Evolutionary conservation across 2,329 filamentous ascomycete species (phyloP).

Genomic region (Alternaria arborescens): DNA sequence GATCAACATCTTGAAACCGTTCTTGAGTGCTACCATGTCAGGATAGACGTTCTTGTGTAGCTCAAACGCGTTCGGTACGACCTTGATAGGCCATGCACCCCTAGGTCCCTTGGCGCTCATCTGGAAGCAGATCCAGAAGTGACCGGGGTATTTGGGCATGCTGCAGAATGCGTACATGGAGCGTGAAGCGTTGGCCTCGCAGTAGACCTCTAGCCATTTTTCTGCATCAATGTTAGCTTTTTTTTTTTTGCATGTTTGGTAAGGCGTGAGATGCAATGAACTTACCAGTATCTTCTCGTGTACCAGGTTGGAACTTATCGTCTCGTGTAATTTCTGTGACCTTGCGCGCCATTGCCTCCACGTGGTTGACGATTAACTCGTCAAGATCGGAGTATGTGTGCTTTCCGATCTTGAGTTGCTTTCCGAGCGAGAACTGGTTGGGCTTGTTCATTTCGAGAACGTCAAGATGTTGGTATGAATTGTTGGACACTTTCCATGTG

Average conservation of each 20-base stretch:
- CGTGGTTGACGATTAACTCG: conserved; percentile 95
- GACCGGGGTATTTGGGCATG: conserved; percentile 88
- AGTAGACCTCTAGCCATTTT: conserved; percentile 95
- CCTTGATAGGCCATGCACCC: conserved; percentile 83
- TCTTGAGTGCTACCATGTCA: conserved; percentile 93
- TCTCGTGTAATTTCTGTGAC: conserved; percentile 95
- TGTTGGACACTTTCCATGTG: conserved; percentile 97
- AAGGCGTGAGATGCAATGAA: conserved; percentile 19
- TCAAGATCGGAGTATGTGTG: conserved; percentile 96
- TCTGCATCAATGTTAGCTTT: conserved; percentile 62
- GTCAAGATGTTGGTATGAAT: conserved; percentile 97
- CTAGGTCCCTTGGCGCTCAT: conserved; percentile 78
- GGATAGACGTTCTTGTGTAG: conserved; percentile 88
- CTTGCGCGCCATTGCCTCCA: conserved; percentile 97
- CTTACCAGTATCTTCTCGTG: conserved; percentile 84
- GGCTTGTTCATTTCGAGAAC: conserved; percentile 97
- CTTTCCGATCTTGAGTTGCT: conserved; percentile 84
- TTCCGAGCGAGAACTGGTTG: conserved; percentile 93
- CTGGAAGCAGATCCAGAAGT: conserved; percentile 97
- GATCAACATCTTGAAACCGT: conserved; percentile 92
- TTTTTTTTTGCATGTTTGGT: neutral
- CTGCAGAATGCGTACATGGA: conserved; percentile 97
- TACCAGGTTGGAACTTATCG: conserved; percentile 90
- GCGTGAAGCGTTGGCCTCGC: conserved; percentile 91
- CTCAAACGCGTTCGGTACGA: conserved; percentile 93